These are phyloP conservation scores for Spinacia oleracea DNA, from an alignment of 179 eudicot species.

Conservation along the genomic window DNA sequence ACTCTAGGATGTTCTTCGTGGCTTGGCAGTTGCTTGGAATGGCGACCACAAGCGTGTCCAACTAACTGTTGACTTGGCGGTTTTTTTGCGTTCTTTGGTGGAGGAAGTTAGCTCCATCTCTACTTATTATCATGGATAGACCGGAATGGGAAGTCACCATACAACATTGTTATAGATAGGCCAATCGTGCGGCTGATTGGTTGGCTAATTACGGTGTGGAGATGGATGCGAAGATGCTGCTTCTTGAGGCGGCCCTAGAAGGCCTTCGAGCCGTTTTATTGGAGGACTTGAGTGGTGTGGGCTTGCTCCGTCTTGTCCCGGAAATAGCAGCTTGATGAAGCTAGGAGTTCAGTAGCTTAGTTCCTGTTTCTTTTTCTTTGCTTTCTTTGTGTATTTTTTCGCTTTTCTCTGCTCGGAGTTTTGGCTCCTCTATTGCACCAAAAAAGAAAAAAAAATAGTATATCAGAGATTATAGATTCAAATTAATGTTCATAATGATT, in stretches of 20 bases:
- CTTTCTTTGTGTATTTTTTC: no score
- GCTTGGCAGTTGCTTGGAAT: neutral
- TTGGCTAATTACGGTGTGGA: neutral
- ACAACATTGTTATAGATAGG: neutral
- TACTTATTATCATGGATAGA: neutral
- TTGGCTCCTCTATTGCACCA: no score
- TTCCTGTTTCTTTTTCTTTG: no score
- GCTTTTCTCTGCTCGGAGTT: no score
- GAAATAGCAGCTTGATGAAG: no score
- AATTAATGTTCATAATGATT: no score
- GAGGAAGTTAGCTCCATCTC: no score
- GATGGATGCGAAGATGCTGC: rapidly evolving
- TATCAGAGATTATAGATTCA: no score
- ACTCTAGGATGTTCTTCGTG: neutral
- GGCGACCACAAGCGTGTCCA: neutral
- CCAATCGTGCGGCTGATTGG: neutral
- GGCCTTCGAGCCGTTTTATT: neutral
- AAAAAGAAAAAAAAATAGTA: no score
- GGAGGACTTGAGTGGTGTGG: neutral
- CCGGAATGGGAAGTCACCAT: neutral
- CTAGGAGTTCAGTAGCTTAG: no score
- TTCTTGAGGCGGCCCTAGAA: neutral
- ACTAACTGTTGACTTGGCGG: neutral
- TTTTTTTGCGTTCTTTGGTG: neutral
- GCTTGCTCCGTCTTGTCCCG: no score